phyloP scores from a whole-genome alignment of 192 early-diverging fungal species.

The Chytriomyces hyalinus region DNA sequence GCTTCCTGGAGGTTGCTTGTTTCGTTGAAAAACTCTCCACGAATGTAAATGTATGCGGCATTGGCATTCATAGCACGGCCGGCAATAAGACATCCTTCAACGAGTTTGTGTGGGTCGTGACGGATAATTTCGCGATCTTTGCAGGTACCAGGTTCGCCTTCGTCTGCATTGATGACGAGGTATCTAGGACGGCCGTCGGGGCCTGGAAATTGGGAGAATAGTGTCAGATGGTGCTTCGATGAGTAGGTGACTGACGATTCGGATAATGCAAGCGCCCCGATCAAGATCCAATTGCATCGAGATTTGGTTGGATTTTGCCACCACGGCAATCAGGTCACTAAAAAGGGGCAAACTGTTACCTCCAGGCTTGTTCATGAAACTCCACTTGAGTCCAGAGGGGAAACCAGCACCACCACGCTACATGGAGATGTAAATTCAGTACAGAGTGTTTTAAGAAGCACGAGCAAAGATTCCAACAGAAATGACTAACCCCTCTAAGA shows the following conservation, averaged over 20 bases:
- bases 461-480: constrained; percentile 1
- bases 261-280: no score
- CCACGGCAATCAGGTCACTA: neutral
- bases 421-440: constrained; percentile 44
- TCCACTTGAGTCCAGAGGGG: constrained; percentile 98
- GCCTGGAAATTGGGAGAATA: constrained; percentile 11
- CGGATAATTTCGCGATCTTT: constrained; percentile 97
- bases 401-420: constrained; percentile 96
- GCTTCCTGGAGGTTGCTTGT: constrained; percentile 90
- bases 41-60: constrained; percentile 97
- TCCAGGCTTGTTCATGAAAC: constrained; percentile 96
- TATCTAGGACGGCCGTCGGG: constrained; percentile 77
- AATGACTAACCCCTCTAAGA: constrained; percentile 58
- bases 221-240: no score
- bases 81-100: constrained; percentile 96
- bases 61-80: constrained; percentile 96
- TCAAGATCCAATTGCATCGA: no score
- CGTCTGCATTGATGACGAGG: constrained; percentile 97
- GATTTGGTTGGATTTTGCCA: no score
- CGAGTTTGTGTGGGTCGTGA: constrained; percentile 90
- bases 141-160: constrained; percentile 99
- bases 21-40: constrained; percentile 97
- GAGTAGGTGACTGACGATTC: no score
- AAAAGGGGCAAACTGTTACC: constrained; percentile 8
- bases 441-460: neutral